Conservation (phyloP, 306 rosid species). For the Oxytropis ochrocephala region DNA sequence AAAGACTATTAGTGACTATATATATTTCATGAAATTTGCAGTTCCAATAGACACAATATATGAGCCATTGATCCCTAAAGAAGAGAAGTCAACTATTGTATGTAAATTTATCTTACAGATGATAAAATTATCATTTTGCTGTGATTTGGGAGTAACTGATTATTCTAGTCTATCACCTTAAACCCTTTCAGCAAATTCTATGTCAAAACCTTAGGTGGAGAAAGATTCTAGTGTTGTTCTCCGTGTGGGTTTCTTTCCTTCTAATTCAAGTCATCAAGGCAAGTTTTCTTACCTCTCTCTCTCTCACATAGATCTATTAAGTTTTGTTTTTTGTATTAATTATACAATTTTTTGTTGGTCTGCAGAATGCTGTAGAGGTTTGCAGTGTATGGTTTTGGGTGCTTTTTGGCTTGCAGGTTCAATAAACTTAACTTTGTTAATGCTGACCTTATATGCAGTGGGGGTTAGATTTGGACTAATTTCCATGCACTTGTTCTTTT, state of each 20-base stretch:
- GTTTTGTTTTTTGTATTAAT: background rate
- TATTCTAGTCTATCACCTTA: background rate
- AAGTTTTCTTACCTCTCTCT: slow-evolving; percentile 4
- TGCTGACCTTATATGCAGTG: background rate
- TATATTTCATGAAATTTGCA: slow-evolving; percentile 31
- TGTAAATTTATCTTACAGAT: slow-evolving; percentile 10
- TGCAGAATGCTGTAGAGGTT: slow-evolving; percentile 54
- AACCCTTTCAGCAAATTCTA: slow-evolving; percentile 49
- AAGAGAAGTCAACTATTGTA: slow-evolving; percentile 55
- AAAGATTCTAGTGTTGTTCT: slow-evolving; percentile 35
- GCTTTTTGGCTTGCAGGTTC: slow-evolving; percentile 69
- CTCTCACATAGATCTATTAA: background rate
- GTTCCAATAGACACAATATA: slow-evolving; percentile 47
- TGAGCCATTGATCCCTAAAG: slow-evolving; percentile 50
- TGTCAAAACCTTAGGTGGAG: slow-evolving; percentile 70
- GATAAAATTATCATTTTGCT: background rate
- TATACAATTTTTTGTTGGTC: background rate
- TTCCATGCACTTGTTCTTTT: background rate
- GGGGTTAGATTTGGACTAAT: slow-evolving; percentile 11
- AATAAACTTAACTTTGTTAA: slow-evolving; percentile 5
- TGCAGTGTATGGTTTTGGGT: slow-evolving; percentile 81
- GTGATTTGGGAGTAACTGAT: background rate
- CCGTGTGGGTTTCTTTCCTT: slow-evolving; percentile 63
- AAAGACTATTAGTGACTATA: background rate
- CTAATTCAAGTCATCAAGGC: slow-evolving; percentile 71